These are phyloP conservation scores for Lentinus tigrinus DNA, from an alignment of 768 basidiomycete species.

Conservation along the genomic window DNA sequence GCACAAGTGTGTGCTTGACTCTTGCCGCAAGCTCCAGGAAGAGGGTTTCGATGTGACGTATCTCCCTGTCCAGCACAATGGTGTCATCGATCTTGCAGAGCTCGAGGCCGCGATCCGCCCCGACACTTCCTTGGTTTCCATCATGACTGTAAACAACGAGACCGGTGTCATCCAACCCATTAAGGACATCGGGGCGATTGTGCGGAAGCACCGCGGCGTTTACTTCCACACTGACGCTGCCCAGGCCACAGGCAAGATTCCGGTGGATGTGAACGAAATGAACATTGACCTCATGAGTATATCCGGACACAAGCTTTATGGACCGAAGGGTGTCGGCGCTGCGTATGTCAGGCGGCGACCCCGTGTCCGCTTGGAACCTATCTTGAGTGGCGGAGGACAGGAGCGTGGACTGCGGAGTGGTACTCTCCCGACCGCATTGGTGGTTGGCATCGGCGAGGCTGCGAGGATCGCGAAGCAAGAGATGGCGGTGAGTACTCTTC, in stretches of 20 bases:
- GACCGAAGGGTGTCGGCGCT: constrained; percentile 95
- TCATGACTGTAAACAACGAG: constrained; percentile 99
- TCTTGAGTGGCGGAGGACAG: constrained; percentile 94
- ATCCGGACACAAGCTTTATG: constrained; percentile 96
- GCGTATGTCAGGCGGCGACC: constrained; percentile 92
- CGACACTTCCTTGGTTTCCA: constrained; percentile 90
- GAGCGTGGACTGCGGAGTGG: constrained; percentile 94
- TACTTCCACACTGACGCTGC: constrained; percentile 98
- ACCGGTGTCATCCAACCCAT: constrained; percentile 98
- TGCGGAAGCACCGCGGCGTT: constrained; percentile 84
- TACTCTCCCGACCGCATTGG: constrained; percentile 86
- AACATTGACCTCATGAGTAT: constrained; percentile 96
- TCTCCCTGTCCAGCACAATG: constrained; percentile 88
- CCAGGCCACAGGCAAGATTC: constrained; percentile 91
- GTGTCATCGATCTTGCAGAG: constrained; percentile 72
- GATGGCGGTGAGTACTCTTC: constrained; percentile 74
- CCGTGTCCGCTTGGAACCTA: constrained; percentile 90
- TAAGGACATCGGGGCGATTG: constrained; percentile 86
- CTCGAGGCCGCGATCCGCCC: constrained; percentile 89
- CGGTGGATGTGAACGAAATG: constrained; percentile 90
- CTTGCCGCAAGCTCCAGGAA: constrained; percentile 91
- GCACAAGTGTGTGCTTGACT: constrained; percentile 99
- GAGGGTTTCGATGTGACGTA: constrained; percentile 99
- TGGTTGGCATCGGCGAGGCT: constrained; percentile 93
- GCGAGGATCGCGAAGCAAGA: constrained; percentile 88